Evolutionary conservation across 805 yeast species (phyloP), one percentile per base, ranked within the genome.

Genomic region (Lachancea sp.): DNA sequence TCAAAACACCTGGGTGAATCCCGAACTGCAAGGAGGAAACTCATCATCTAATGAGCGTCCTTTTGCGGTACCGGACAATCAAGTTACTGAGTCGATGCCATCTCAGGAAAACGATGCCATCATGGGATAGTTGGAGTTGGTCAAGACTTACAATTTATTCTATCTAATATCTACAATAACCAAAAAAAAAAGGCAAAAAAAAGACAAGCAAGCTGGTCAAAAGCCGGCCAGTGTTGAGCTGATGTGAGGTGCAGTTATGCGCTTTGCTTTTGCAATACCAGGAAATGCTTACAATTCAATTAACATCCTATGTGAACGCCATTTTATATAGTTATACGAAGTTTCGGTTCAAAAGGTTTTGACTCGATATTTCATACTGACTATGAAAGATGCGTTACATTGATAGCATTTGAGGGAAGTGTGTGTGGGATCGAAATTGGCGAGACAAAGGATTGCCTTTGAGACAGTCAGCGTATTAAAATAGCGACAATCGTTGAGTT

Each of bases 41-140:
- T 59, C 64, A 8, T 56, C 71, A 22, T 78, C 85, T 3, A 73
- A 74, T 55, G 75, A 77, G 54, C 75, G 95, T 54, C 73, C 77
- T 39, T 86, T 85, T 72, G 95, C 95, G 1, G 85, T 82, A 45
- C 79, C 87, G 5, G 90, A 83, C 19, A 81, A 77, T 51, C 78
- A 81, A 61, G 80, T 81, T 3, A 73, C 83, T 73, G 89, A 83
- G 60, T 80, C 75, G 47, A 84, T 83, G 12, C 79, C 79, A 33
- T 55, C 63, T 15, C 79, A 76, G 56, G 74, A 72, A 37, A 52
- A 54, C 13, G 52, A 55, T 29, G 49, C 54, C 3, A 54, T 63
- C 27, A 56, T 60, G 52, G 55, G 50, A 31, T 59, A 35, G 16
- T 7, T 22, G 36, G 13, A 22, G 34, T 38, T 33, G 22, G 29